These are phyloP conservation scores for Vaccinium corymbosum DNA, from an alignment of 148 eudicot species.

Conservation along the genomic window DNA sequence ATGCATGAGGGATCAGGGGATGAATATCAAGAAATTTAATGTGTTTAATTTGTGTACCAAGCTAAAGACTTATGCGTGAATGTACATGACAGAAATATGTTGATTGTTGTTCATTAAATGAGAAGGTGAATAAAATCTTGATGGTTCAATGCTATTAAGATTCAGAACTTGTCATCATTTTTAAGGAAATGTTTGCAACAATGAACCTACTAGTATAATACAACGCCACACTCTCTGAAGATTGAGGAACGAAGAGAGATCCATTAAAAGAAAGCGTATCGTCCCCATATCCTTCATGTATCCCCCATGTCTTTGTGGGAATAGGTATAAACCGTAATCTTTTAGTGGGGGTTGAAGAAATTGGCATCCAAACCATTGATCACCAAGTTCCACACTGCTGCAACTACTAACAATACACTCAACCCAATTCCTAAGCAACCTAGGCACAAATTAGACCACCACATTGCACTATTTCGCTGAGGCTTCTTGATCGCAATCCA, in stretches of 20 bases:
- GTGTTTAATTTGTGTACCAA: not conserved
- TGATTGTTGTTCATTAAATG: not conserved
- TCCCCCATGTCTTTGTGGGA: no score
- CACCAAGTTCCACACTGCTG: conserved; percentile 42
- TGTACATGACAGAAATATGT: not conserved
- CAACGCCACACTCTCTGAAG: no score
- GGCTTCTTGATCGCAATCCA: conserved; percentile 60
- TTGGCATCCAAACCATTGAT: conserved; percentile 49
- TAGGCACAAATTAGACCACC: conserved; percentile 47
- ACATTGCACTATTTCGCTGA: conserved; percentile 24
- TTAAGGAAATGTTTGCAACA: no score
- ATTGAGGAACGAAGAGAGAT: no score
- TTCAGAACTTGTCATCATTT: no score
- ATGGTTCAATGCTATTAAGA: no score
- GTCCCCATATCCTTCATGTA: no score
- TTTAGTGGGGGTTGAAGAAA: conserved; percentile 50
- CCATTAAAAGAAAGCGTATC: no score
- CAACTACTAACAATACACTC: conserved; percentile 23
- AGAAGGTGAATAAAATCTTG: no score
- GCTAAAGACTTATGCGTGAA: not conserved
- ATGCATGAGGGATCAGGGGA: no score
- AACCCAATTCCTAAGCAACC: conserved; percentile 44
- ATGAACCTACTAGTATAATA: no score
- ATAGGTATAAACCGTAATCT: no score
- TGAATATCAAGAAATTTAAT: not conserved